Evolutionary conservation across 2,329 filamentous ascomycete genomes (phyloP), one percentile per base, ranked within the genome.

Genomic region (Harringtonia aguacate): DNA sequence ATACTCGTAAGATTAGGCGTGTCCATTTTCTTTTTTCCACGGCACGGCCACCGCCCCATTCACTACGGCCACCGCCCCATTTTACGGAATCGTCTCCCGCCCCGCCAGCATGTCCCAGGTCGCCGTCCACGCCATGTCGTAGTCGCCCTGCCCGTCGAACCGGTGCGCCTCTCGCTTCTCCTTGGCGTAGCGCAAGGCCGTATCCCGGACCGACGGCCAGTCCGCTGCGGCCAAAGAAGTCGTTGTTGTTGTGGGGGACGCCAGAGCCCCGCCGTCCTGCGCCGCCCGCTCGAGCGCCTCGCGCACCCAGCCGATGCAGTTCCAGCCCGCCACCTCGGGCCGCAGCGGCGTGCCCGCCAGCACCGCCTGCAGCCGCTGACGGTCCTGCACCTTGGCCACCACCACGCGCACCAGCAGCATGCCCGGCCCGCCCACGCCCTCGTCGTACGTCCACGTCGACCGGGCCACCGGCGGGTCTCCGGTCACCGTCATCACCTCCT

Each of bases 361-460:
- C 13, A 45, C 14, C 14, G 43, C 28, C 27, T 37, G 37, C 27
- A 45, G 38, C 12, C 43, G 37, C 8, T 24, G 9, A 8, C 24
- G 30, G 33, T 24, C 38, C 18, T 18, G 22, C 31, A 45, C 22
- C 28, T 45, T 45, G 31, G 31, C 43, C 9, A 45, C 22, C 14
- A 45, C 27, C 8, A 45, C 33, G 31, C 43, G 43, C 7, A 39
- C 43, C 6, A 45, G 43, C 24, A 45, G 31, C 37, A 37, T 36
- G 29, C 35, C 22, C 3, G 38, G 28, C 12, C 22, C 24, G 31
- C 14, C 41, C 8, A 34, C 28, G 27, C 39, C 35, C 33, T 45
- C 43, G 21, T 28, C 31, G 21, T 45, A 45, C 6, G 17, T 18
- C 31, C 27, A 45, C 4, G 14, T 18, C 4, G 8, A 37, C 20